phyloP scores from a whole-genome alignment of 441 rosid species.

The Erodium chrysanthum region DNA sequence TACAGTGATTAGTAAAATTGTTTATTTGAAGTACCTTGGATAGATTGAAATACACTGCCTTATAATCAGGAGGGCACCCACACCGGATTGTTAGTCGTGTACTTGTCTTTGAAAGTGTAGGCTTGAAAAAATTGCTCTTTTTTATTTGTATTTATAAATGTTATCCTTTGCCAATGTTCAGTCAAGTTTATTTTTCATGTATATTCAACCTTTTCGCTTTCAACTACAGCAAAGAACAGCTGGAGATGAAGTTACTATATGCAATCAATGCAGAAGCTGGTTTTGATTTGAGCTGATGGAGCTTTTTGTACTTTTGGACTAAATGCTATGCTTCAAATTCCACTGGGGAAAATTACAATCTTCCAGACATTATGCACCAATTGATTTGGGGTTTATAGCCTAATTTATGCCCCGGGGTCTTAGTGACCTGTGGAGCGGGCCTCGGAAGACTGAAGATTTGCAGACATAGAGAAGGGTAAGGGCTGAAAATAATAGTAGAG shows the following conservation, averaged over 20 bases:
- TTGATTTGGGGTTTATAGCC: background rate
- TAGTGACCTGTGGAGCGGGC: background rate
- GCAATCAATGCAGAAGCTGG: slow-evolving; percentile 96
- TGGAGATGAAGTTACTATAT: slow-evolving; percentile 71
- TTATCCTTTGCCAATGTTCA: no score
- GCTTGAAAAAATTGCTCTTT: no score
- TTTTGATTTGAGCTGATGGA: slow-evolving; percentile 79
- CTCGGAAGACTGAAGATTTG: background rate
- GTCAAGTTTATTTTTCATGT: background rate
- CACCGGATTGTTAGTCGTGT: background rate
- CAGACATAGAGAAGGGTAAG: background rate
- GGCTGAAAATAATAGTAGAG: background rate
- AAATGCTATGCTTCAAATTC: background rate
- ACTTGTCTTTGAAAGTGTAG: no score
- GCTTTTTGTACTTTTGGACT: background rate
- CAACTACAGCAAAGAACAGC: slow-evolving; percentile 77
- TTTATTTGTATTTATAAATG: no score
- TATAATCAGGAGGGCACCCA: background rate
- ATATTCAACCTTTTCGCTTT: slow-evolving; percentile 4
- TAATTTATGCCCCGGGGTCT: background rate
- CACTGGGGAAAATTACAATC: background rate
- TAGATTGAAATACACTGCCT: background rate
- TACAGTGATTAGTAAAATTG: background rate
- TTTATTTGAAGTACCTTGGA: background rate
- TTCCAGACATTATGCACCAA: background rate